phyloP scores from a whole-genome alignment of 768 basidiomycete species.

The Pleurotus platypus region DNA sequence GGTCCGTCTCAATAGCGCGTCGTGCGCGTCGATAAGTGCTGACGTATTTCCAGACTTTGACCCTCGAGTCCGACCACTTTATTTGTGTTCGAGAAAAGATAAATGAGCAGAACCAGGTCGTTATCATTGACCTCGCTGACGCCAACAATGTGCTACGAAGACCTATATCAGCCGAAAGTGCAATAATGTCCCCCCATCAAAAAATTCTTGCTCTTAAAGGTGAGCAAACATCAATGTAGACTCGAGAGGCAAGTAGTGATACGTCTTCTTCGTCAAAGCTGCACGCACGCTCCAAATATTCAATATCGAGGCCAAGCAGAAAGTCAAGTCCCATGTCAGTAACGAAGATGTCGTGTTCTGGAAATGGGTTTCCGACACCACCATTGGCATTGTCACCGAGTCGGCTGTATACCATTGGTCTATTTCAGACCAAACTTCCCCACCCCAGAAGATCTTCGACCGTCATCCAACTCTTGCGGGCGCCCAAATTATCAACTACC shows the following conservation, averaged over 20 bases:
- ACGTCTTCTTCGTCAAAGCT: slow-evolving; percentile 44
- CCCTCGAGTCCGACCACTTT: slow-evolving; percentile 96
- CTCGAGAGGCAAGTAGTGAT: background rate
- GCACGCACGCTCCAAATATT: slow-evolving; percentile 94
- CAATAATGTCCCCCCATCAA: slow-evolving; percentile 96
- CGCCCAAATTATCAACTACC: slow-evolving; percentile 98
- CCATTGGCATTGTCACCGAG: slow-evolving; percentile 95
- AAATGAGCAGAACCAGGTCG: slow-evolving; percentile 94
- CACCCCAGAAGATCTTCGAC: slow-evolving; percentile 93
- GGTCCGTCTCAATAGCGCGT: slow-evolving; percentile 48
- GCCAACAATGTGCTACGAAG: slow-evolving; percentile 96
- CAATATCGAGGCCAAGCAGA: slow-evolving; percentile 96
- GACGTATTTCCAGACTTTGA: slow-evolving; percentile 63
- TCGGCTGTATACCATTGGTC: slow-evolving; percentile 92
- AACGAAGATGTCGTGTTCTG: slow-evolving; percentile 96
- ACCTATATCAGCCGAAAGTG: slow-evolving; percentile 97
- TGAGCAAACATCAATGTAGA: slow-evolving; percentile 25
- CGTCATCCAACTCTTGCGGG: slow-evolving; percentile 92
- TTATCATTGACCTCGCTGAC: slow-evolving; percentile 96
- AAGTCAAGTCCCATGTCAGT: slow-evolving; percentile 93
- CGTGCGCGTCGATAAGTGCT: slow-evolving; percentile 14
- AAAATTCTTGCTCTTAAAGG: slow-evolving; percentile 97
- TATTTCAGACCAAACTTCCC: slow-evolving; percentile 66
- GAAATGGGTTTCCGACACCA: slow-evolving; percentile 95
- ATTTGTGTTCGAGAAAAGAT: slow-evolving; percentile 97